Conservation (phyloP, 2,329 filamentous ascomycete genomes). For the Aureobasidium zeae region DNA sequence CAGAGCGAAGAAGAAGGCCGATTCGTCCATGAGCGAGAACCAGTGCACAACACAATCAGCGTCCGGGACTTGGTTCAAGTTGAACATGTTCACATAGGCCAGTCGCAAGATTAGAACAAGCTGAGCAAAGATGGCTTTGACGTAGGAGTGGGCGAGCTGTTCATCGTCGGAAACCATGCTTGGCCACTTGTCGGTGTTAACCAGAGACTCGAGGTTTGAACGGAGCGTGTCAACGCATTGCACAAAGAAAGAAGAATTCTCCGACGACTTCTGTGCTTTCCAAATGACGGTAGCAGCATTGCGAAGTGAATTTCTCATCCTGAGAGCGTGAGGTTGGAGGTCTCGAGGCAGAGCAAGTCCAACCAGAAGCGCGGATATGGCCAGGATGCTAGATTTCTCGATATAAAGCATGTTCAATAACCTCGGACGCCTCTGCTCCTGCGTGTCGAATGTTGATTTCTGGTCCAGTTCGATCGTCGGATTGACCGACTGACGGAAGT, state of each 20-base stretch:
- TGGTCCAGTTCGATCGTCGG: not conserved
- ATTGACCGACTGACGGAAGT: constrained; percentile 24
- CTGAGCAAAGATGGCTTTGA: constrained; percentile 56
- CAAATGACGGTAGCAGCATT: not conserved
- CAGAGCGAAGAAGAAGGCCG: constrained; percentile 60
- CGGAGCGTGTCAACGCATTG: constrained; percentile 21
- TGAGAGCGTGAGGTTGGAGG: constrained; percentile 1
- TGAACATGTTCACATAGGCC: constrained; percentile 45
- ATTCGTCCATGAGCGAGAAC: constrained; percentile 63
- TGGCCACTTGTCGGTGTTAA: constrained; percentile 38
- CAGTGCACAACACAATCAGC: constrained; percentile 53
- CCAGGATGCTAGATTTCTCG: constrained; percentile 8
- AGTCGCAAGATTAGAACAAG: constrained; percentile 50
- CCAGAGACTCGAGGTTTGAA: constrained; percentile 28
- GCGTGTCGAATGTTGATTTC: constrained; percentile 7
- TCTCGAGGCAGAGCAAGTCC: constrained; percentile 9
- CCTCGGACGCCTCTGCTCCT: constrained; percentile 10
- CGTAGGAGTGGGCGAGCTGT: constrained; percentile 53
- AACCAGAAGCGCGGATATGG: constrained; percentile 4
- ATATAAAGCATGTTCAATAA: constrained; percentile 2
- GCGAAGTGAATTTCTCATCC: not conserved
- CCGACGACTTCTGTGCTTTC: constrained; percentile 17
- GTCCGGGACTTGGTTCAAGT: constrained; percentile 19
- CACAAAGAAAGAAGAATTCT: constrained; percentile 18
- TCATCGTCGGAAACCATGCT: constrained; percentile 42